These are phyloP conservation scores for Aegilops sharonensis DNA, from an alignment of 176 grass and related monocot genomes.

Conservation along the genomic window DNA sequence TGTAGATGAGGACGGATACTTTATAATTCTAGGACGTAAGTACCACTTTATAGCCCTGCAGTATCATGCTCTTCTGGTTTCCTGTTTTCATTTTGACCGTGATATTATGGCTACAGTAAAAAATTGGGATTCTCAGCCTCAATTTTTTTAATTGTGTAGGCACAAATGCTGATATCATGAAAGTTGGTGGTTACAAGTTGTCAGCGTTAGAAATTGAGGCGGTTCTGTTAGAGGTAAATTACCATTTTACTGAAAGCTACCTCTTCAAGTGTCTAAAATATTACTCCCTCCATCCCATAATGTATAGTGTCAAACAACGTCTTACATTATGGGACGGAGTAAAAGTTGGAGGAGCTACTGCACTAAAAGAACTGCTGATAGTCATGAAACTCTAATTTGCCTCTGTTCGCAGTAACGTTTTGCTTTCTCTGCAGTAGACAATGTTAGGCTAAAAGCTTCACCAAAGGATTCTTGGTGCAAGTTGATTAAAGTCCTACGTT, in stretches of 20 bases:
- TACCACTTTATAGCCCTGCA: neutral
- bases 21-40: conserved; percentile 93
- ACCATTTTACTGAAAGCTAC: neutral
- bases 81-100: conserved; percentile 27
- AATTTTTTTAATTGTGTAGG: conserved; percentile 50
- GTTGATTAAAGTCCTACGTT: neutral
- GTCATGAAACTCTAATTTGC: conserved; percentile 11
- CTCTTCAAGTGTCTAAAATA: neutral
- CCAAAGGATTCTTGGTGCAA: neutral
- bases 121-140: neutral
- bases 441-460: conserved; percentile 14
- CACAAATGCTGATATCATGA: conserved; percentile 99
- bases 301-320: no score
- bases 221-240: conserved; percentile 76
- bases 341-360: neutral
- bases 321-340: no score
- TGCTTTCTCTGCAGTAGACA: neutral
- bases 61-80: neutral
- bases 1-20: conserved; percentile 80
- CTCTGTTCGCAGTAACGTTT: neutral
- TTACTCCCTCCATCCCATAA: neutral
- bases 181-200: conserved; percentile 96
- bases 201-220: conserved; percentile 96
- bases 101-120: neutral
- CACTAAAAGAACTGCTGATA: neutral